phyloP scores from a whole-genome alignment of 1,284 basidiomycete species.

The Termitomyces sp. region DNA sequence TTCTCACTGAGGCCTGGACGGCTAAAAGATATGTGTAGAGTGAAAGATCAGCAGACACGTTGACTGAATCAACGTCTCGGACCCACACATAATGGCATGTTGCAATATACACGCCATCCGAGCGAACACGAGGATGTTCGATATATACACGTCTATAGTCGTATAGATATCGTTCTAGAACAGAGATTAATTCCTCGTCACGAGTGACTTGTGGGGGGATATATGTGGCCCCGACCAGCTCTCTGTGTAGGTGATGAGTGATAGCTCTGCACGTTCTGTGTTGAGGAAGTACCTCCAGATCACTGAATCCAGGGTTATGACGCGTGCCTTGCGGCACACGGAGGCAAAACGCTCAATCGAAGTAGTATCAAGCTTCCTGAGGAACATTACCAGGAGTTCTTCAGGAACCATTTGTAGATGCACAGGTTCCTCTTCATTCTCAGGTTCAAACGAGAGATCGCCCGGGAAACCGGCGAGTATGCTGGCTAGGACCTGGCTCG shows the following conservation, averaged over 20 bases:
- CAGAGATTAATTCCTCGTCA: conserved; percentile 37
- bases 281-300: conserved; percentile 68
- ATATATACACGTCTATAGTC: conserved; percentile 76
- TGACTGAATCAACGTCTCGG: background rate
- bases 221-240: conserved; percentile 55
- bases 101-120: conserved; percentile 87
- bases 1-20: conserved; percentile 77
- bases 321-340: conserved; percentile 68
- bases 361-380: conserved; percentile 58
- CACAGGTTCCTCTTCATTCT: conserved; percentile 56
- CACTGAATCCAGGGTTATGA: conserved; percentile 59
- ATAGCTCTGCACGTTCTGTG: background rate
- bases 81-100: conserved; percentile 81
- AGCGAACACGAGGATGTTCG: conserved; percentile 76
- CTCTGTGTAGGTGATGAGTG: conserved; percentile 29
- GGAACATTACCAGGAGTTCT: conserved; percentile 67
- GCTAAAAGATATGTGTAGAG: conserved; percentile 31
- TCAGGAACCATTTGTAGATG: conserved; percentile 63
- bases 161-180: conserved; percentile 47
- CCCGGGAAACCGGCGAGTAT: conserved; percentile 46
- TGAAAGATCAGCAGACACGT: conserved; percentile 3
- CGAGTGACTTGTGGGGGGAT: conserved; percentile 65
- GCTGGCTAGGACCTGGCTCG: conserved; percentile 37
- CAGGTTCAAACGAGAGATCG: conserved; percentile 58
- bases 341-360: conserved; percentile 74